These are phyloP conservation scores for Aspergillus unguis DNA, from an alignment of 2,329 filamentous ascomycete genomes.

Conservation along the genomic window DNA sequence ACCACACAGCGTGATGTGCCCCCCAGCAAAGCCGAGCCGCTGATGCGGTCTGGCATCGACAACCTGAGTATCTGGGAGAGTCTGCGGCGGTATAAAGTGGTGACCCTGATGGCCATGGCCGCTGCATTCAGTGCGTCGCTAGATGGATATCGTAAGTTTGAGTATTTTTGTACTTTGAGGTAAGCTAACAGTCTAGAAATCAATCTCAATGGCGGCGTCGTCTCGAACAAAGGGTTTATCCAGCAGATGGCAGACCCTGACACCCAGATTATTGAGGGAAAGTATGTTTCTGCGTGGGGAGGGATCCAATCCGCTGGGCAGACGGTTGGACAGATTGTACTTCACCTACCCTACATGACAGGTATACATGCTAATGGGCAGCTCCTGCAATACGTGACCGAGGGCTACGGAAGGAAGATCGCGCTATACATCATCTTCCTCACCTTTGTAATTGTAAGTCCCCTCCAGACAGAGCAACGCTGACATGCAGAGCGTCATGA, in stretches of 20 bases:
- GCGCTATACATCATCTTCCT: conserved; percentile 37
- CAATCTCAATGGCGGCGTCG: conserved; percentile 39
- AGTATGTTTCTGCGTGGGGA: conserved; percentile 41
- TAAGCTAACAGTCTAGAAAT: conserved; percentile 18
- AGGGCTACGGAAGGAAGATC: conserved; percentile 35
- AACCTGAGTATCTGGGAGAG: conserved; percentile 41
- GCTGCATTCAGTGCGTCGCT: conserved; percentile 43
- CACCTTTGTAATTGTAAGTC: conserved; percentile 27
- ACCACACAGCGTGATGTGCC: background rate
- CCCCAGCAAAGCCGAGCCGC: conserved; percentile 3
- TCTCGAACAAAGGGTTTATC: conserved; percentile 44
- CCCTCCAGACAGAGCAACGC: background rate
- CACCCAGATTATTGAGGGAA: conserved; percentile 33
- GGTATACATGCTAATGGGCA: background rate
- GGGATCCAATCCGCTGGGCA: conserved; percentile 41
- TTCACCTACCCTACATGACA: background rate
- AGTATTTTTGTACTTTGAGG: background rate
- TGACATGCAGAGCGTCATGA: conserved; percentile 31
- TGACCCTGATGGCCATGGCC: conserved; percentile 38
- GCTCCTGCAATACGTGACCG: conserved; percentile 37
- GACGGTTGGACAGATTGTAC: conserved; percentile 39
- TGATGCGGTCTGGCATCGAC: conserved; percentile 39
- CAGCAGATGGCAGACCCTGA: conserved; percentile 31
- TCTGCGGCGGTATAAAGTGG: conserved; percentile 33
- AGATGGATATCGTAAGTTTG: conserved; percentile 42